Evolutionary conservation across 179 eudicot genomes (phyloP).

Genomic region (Corrigiola litoralis): DNA sequence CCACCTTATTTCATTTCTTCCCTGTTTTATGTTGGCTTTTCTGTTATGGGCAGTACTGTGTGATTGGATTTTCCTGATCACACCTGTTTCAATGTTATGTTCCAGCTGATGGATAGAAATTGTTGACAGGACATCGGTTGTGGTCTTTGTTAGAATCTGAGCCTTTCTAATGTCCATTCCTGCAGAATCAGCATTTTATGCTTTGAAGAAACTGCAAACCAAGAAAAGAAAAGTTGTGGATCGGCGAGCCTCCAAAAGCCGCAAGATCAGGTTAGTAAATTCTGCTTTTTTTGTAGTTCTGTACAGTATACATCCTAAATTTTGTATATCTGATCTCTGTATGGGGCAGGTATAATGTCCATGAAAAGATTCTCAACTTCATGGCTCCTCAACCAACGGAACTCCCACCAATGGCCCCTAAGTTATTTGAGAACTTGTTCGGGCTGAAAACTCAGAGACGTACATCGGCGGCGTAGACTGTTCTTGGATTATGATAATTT

Average conservation of each 20-base stretch:
- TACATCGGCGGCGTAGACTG: conserved; percentile 26
- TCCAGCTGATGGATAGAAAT: no score
- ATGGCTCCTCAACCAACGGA: conserved; percentile 80
- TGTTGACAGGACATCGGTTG: no score
- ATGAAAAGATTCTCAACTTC: conserved; percentile 82
- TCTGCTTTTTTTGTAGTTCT: neutral
- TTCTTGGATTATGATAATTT: neutral
- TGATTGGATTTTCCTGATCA: no score
- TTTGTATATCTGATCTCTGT: neutral
- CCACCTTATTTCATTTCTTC: no score
- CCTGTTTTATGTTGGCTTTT: no score
- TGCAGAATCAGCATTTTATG: conserved; percentile 74
- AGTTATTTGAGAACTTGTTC: conserved; percentile 66
- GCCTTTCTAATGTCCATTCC: neutral
- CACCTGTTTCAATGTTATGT: no score
- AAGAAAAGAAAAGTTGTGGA: conserved; percentile 86
- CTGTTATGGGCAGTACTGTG: no score
- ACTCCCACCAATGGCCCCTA: conserved; percentile 63
- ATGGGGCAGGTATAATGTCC: conserved; percentile 63
- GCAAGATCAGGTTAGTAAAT: conserved; percentile 66
- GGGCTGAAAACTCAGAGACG: conserved; percentile 52
- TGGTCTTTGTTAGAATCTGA: neutral
- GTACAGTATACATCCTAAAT: no score
- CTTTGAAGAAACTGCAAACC: conserved; percentile 66
- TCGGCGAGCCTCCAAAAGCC: conserved; percentile 92